Conservation (phyloP, 83 land plant genomes). For the Thuja plicata region DNA sequence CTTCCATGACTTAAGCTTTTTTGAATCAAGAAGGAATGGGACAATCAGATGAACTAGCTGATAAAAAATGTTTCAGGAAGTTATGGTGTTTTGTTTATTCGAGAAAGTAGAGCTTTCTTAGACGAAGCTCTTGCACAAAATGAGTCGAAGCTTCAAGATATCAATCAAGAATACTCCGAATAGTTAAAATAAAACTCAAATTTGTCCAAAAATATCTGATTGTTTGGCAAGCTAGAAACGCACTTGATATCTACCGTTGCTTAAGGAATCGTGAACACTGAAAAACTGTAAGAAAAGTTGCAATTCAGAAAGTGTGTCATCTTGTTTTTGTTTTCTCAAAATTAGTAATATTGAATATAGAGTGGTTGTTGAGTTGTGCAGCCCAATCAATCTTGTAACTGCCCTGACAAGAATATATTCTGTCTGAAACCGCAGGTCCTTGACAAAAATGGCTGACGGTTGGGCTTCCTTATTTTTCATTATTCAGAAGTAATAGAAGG, state of each 20-base stretch:
- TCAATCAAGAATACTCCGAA: slow-evolving; percentile 25
- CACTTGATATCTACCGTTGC: background rate
- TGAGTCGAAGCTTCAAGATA: slow-evolving; percentile 16
- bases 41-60: background rate
- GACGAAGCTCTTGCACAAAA: slow-evolving; percentile 26
- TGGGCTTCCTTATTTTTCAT: no score
- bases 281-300: no score
- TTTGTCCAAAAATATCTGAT: slow-evolving; percentile 23
- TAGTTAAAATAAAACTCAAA: slow-evolving; percentile 18
- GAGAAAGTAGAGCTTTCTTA: slow-evolving; percentile 14
- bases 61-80: slow-evolving; percentile 1
- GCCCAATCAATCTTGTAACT: no score
- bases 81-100: background rate
- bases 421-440: no score
- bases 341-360: no score
- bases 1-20: slow-evolving; percentile 30
- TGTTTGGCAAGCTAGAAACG: slow-evolving; percentile 8
- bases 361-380: no score
- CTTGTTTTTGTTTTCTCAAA: no score
- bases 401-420: no score
- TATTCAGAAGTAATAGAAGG: no score
- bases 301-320: no score
- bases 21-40: slow-evolving; percentile 8
- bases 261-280: no score
- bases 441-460: no score